Conservation (phyloP, 768 basidiomycete species). For the Russula ochroleuca region DNA sequence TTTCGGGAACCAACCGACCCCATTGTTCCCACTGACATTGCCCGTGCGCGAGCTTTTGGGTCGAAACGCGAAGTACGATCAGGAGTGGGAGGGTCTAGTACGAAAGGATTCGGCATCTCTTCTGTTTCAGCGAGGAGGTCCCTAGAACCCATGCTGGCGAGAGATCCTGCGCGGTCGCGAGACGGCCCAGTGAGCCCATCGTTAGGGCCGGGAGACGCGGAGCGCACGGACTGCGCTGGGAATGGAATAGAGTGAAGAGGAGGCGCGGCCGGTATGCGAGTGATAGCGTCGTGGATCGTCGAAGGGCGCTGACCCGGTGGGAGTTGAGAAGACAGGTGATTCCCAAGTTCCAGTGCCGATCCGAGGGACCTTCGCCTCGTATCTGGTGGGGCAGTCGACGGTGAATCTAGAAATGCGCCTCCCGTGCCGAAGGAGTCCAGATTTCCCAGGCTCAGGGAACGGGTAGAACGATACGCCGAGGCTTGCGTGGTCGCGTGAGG, state of each 20-base stretch:
- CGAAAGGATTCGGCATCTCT: slow-evolving; percentile 37
- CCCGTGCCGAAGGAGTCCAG: slow-evolving; percentile 51
- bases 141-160: slow-evolving; percentile 49
- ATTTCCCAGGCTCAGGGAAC: slow-evolving; percentile 65
- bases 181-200: slow-evolving; percentile 30
- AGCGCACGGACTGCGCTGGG: slow-evolving; percentile 38
- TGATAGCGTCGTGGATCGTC: slow-evolving; percentile 47
- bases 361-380: slow-evolving; percentile 56
- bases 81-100: slow-evolving; percentile 38
- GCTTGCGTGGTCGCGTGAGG: slow-evolving; percentile 36
- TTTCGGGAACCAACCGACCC: slow-evolving; percentile 37
- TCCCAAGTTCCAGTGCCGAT: slow-evolving; percentile 51
- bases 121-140: slow-evolving; percentile 40
- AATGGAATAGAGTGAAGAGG: slow-evolving; percentile 59
- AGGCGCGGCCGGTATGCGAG: slow-evolving; percentile 39
- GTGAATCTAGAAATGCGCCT: slow-evolving; percentile 45
- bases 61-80: slow-evolving; percentile 43
- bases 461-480: slow-evolving; percentile 31
- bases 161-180: slow-evolving; percentile 49
- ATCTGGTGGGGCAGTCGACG: slow-evolving; percentile 33
- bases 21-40: slow-evolving; percentile 47
- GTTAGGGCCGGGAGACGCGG: slow-evolving; percentile 36
- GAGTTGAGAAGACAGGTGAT: slow-evolving; percentile 40
- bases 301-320: slow-evolving; percentile 48
- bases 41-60: slow-evolving; percentile 40